These are phyloP conservation scores for Ascochyta pisi DNA, from an alignment of 2,329 filamentous ascomycete species.

Conservation along the genomic window DNA sequence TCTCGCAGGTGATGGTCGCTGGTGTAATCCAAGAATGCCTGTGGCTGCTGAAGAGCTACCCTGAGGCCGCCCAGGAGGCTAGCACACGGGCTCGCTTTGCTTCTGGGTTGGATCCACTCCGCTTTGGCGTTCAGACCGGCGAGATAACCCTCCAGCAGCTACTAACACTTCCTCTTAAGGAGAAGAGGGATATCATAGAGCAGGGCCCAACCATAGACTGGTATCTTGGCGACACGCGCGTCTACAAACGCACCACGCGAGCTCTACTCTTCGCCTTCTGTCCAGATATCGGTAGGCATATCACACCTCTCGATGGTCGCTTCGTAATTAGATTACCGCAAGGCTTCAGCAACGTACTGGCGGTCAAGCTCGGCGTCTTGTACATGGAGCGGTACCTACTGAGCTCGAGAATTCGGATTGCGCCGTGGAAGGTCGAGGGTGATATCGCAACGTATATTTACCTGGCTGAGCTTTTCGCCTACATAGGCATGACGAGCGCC, in stretches of 20 bases:
- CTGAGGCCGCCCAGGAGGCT: not conserved
- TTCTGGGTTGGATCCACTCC: not conserved
- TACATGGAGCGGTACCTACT: slow-evolving; percentile 9
- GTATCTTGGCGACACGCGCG: slow-evolving; percentile 11
- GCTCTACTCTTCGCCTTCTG: slow-evolving; percentile 6
- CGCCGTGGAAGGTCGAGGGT: not conserved
- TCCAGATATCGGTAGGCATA: slow-evolving; percentile 2
- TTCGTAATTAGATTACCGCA: slow-evolving; percentile 4
- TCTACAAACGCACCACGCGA: slow-evolving; percentile 14
- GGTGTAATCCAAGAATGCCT: not conserved
- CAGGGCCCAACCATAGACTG: slow-evolving; percentile 13
- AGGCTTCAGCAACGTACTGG: slow-evolving; percentile 2
- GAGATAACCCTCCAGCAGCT: not conserved
- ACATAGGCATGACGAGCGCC: not conserved
- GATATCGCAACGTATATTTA: not conserved
- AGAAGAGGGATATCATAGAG: not conserved
- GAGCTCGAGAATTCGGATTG: not conserved
- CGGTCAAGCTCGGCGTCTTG: slow-evolving; percentile 6
- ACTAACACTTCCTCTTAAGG: not conserved
- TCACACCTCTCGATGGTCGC: not conserved
- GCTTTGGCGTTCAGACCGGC: not conserved
- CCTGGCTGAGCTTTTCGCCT: not conserved
- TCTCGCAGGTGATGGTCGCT: not conserved
- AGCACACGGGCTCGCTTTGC: not conserved
- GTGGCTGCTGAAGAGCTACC: not conserved